Base-by-base conservation (phyloP, 2,329 filamentous ascomycete genomes). In the Exserohilum rostratum region DNA sequence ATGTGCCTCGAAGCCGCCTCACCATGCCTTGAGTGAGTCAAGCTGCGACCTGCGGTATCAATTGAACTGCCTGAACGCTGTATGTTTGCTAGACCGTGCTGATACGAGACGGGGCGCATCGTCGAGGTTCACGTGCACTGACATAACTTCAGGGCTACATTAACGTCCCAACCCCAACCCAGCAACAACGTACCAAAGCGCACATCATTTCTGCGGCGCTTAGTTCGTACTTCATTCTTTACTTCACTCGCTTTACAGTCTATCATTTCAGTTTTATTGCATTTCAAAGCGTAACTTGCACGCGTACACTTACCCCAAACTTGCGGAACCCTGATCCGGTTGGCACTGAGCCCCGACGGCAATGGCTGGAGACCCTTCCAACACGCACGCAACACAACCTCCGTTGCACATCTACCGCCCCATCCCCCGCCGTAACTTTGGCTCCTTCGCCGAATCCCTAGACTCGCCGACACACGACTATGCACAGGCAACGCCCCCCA, bases 381-480 rank as follows among this genome's bases (percentile, higher is more conserved):
- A 65, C 44, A 55, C 64, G 33, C 58, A 62, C 40, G 58, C 68
- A 37, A 50, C 55, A 35, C 65, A 64, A 52, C 57, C 57, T 39
- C 61, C 62, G 50, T 66, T 67, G 35, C 73, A 72, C 53, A 72
- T 77, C 34, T 64, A 75, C 56, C 71, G 73, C 27, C 75, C 75
- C n/a, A 67, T 73, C 7, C 73, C 74, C 9, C 73, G 73, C 30
- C 73, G 75, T 34, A 70, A 67, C 35, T 76, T 76, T 57, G 62
- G 61, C 20, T 37, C 48, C 4, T 55, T 52, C 34, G 61, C 58
- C 47, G 61, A 68, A 42, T 60, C 68, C 3, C 60, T 63, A 17
- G 70, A 72, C 50, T 68, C 70, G 22, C 64, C 64, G 7, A 60
- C 60, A 7, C 64, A 70, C 51, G 56, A 56, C n/a, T 65, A 62